A percentile compares a stretch with the other conserved stretches of the same genome.
phyloP scores from a whole-genome alignment of 2,329 filamentous ascomycete species.

The Didymosphaeria variabile region DNA sequence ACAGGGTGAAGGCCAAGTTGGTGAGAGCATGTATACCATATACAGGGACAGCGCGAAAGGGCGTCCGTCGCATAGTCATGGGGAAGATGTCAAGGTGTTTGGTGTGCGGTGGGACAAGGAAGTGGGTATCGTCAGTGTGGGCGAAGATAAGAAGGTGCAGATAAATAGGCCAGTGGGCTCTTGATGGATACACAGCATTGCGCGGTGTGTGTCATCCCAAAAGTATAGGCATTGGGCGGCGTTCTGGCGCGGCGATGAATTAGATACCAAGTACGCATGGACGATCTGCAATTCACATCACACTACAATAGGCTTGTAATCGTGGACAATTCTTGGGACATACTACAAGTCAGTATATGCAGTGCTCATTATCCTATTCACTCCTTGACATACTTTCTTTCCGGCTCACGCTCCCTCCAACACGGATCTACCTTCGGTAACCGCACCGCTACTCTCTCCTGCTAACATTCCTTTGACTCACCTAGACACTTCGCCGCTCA shows the following conservation, averaged over 20 bases:
- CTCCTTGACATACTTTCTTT: no score
- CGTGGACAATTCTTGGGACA: not conserved
- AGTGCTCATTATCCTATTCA: no score
- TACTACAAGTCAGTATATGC: not conserved
- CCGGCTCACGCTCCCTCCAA: no score
- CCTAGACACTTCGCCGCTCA: no score
- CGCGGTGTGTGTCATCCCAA: not conserved
- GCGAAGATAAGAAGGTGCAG: slow-evolving; percentile 94
- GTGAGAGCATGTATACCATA: slow-evolving; percentile 79
- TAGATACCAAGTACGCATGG: slow-evolving; percentile 17
- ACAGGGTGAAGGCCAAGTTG: slow-evolving; percentile 61
- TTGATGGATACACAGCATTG: slow-evolving; percentile 1
- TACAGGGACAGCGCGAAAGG: slow-evolving; percentile 74
- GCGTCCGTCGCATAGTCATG: slow-evolving; percentile 65
- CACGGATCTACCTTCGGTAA: no score
- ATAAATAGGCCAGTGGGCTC: slow-evolving; percentile 67
- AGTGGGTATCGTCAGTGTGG: slow-evolving; percentile 88
- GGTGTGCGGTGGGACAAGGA: slow-evolving; percentile 84
- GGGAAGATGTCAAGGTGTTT: slow-evolving; percentile 91
- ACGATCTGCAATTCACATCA: not conserved
- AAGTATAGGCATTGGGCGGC: slow-evolving; percentile 6
- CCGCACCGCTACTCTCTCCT: no score
- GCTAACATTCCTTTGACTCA: no score
- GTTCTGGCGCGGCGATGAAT: slow-evolving; percentile 10
- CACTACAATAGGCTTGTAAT: not conserved